These are phyloP conservation scores for Trichoderma harzianum DNA, from an alignment of 2,329 filamentous ascomycete genomes.

Conservation along the genomic window DNA sequence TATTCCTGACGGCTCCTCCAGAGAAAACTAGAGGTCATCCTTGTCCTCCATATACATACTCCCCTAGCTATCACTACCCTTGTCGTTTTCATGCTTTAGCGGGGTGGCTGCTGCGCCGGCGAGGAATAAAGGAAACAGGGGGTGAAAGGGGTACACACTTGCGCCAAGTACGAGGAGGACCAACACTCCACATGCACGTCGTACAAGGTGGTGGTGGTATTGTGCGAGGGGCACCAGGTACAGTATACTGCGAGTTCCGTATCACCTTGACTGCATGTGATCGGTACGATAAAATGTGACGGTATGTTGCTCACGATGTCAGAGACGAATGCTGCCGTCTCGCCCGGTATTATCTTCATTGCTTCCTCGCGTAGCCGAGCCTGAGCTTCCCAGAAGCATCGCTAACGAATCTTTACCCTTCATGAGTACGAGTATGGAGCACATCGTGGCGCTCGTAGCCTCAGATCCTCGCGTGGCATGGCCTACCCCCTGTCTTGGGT, in stretches of 20 bases:
- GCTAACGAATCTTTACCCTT: not conserved
- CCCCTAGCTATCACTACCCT: not conserved
- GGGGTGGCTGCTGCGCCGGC: not conserved
- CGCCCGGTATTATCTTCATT: not conserved
- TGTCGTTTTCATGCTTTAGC: constrained; percentile 14
- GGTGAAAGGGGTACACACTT: constrained; percentile 1
- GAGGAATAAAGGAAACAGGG: constrained; percentile 9
- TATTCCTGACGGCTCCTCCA: not conserved
- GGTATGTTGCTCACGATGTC: not conserved
- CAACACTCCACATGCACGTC: not conserved
- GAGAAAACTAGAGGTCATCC: not conserved
- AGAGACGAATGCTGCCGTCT: not conserved
- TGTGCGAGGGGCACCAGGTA: not conserved
- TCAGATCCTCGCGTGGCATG: constrained; percentile 23
- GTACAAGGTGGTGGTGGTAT: not conserved
- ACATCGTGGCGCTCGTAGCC: constrained; percentile 21
- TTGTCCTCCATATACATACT: not conserved
- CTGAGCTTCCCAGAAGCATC: not conserved
- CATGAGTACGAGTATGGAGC: not conserved
- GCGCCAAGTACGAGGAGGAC: not conserved
- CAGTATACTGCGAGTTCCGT: not conserved
- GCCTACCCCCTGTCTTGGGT: constrained; percentile 12
- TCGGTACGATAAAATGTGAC: not conserved
- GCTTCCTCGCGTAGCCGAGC: not conserved
- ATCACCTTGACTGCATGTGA: not conserved